Evolutionary conservation across 2,329 filamentous ascomycete genomes (phyloP), one percentile per base, ranked within the genome.

Genomic region (Erysiphe pulchra): DNA sequence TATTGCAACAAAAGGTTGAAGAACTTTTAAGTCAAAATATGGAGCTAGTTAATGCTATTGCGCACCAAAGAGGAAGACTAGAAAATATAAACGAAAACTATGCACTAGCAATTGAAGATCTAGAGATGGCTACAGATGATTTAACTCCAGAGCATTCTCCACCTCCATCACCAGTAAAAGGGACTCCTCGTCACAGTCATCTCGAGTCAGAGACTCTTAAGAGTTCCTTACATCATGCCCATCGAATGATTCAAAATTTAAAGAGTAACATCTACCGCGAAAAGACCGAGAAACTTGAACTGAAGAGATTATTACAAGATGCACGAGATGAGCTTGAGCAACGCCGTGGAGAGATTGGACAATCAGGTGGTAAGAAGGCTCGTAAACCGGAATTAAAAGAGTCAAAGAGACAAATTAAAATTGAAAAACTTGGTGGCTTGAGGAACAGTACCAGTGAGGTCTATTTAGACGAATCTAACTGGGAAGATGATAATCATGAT

Each of bases 231-330:
- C 79, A 85, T 53, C 90, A 98, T 59, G 87, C 90, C 36, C 90
- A 95, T 60, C 76, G 87, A 47, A 94, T 92, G 63, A 94, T 98
- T 48, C 87, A 95, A 60, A 92, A 84, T 55, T 73, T 95, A 53
- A 85, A 92, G 62, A 85, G 80, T 60, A 92, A 86, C 55, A 81
- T 95, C 42, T 87, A 98, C 60, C 80, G 90, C 32, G 90, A 98
- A 61, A 98, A 95, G 75, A 94, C 87, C 0, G 90, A 98, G 61
- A 98, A 94, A 67, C 73, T 95, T 28, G 90, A 98, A 62, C 72
- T 95, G 46, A 86, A 84, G 62, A 80, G 87, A 48, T 83, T 98
- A 71, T 73, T 95, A 30, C 87, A 95, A 63, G 90, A 98, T 56
- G 80, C 87, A 20, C 77, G 86, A 33, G 90, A 98, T 58, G 90